Base-by-base conservation (phyloP, 2,329 filamentous ascomycete species). In the Byssochlamys sp. region DNA sequence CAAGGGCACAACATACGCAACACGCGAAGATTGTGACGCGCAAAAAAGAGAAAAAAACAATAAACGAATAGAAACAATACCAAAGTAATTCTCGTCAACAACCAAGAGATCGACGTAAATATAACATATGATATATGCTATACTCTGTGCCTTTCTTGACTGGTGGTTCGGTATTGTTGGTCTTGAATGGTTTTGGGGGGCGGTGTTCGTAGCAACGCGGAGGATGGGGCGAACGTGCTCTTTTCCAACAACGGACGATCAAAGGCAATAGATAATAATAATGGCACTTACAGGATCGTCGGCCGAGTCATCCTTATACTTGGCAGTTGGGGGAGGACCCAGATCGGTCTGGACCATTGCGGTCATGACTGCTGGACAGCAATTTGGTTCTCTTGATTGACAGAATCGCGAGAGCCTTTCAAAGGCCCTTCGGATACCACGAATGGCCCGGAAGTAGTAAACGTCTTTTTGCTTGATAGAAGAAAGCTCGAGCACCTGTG, bases 241-340 rank as follows among this genome's bases (percentile, higher is more conserved):
- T 27, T 31, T 51, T n/a, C 49, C 49, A 51, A 51, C 49, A 58
- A 52, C 26, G 56, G 59, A 56, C 63, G 60, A 59, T 54, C 31
- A 57, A 64, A 51, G 55, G 59, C 65, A 56, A 33, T 54, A 55
- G 60, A 52, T 55, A 49, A 50, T 35, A 55, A 54, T 55, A 49
- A 50, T 35, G 54, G 53, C 57, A 76, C 77, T 77, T 71, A 80
- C 77, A 62, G 76, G 70, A 71, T 79, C 75, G 59, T 74, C 74
- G 58, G 68, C 62, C 53, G 75, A 69, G 60, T 78, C 76, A 69
- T 78, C 75, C 71, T 79, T 79, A 72, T 78, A 79, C 61, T 71
- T 75, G 60, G 72, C 63, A 58, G 65, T 60, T 53, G 70, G 59
- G 59, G 67, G 64, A 67, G 69, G 70, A 65, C 65, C 70, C 59